Evolutionary conservation across 1,139 yeast species (phyloP).

Genomic region (Hyphopichia khmerensis): DNA sequence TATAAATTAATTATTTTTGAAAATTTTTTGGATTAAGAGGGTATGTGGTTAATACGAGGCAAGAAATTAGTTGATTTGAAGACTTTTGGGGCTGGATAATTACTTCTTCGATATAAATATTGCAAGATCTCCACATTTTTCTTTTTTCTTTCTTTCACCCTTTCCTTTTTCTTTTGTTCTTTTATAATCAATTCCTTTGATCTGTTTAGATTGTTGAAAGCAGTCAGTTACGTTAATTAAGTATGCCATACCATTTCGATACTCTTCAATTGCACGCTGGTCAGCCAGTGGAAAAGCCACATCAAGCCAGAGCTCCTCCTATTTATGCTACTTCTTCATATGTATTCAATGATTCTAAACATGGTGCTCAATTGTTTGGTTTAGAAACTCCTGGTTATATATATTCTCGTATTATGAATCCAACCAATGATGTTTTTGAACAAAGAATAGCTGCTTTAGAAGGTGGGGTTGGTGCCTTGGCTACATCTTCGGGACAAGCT

Average conservation of each 20-base stretch:
- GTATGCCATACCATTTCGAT: constrained; percentile 69
- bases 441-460: constrained; percentile 90
- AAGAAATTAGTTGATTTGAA: no score
- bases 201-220: neutral
- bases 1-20: no score
- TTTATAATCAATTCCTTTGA: neutral
- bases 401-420: constrained; percentile 89
- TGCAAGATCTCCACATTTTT: neutral
- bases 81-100: no score
- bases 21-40: no score
- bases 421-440: constrained; percentile 89
- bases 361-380: constrained; percentile 89
- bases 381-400: constrained; percentile 79
- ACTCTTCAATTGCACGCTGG: constrained; percentile 96
- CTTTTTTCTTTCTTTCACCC: constrained; percentile 2
- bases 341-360: constrained; percentile 82
- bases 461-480: constrained; percentile 87
- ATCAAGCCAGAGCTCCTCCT: constrained; percentile 84
- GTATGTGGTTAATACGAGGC: no score
- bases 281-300: constrained; percentile 61
- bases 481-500: constrained; percentile 93
- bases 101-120: no score
- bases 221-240: constrained; percentile 1
- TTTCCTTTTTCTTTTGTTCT: constrained; percentile 2
- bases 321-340: constrained; percentile 86